These are phyloP conservation scores for Yamadazyma sp. DNA, from an alignment of 805 yeast genomes.

Conservation along the genomic window DNA sequence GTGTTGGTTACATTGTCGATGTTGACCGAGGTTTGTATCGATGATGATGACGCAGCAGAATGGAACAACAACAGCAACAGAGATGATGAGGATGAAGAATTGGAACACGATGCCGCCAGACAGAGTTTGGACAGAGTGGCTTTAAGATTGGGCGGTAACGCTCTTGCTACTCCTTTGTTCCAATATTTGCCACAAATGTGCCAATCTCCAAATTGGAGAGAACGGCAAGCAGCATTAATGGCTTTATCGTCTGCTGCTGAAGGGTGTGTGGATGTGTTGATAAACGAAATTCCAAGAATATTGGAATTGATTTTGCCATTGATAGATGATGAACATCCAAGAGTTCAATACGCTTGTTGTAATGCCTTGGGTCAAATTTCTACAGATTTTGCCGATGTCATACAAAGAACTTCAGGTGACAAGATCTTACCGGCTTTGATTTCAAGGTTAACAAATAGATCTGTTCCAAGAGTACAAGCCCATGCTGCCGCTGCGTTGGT, in stretches of 20 bases:
- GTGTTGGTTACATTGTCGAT: slow-evolving; percentile 72
- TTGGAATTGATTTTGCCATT: slow-evolving; percentile 83
- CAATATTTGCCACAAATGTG: slow-evolving; percentile 84
- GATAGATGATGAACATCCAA: slow-evolving; percentile 81
- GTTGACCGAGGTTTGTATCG: slow-evolving; percentile 90
- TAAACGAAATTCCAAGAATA: slow-evolving; percentile 75
- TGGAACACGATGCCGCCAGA: slow-evolving; percentile 87
- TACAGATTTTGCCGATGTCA: slow-evolving; percentile 89
- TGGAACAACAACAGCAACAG: slow-evolving; percentile 87
- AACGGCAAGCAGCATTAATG: slow-evolving; percentile 95
- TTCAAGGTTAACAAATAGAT: slow-evolving; percentile 67
- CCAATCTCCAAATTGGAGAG: slow-evolving; percentile 79
- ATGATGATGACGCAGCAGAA: slow-evolving; percentile 80
- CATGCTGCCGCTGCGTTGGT: slow-evolving; percentile 99
- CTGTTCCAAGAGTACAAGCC: slow-evolving; percentile 91
- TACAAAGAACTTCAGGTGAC: slow-evolving; percentile 79
- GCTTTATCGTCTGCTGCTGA: slow-evolving; percentile 96
- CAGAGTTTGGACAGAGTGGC: slow-evolving; percentile 92
- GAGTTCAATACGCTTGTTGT: slow-evolving; percentile 97
- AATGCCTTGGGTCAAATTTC: slow-evolving; percentile 96
- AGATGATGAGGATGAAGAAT: slow-evolving; percentile 75
- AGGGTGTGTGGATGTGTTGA: slow-evolving; percentile 89
- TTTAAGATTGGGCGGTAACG: slow-evolving; percentile 77
- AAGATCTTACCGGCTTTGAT: slow-evolving; percentile 85
- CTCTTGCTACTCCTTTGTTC: slow-evolving; percentile 82